Percentiles rank a stretch among this genome's conserved stretches.
Evolutionary conservation across 306 rosid species (phyloP).

Genomic region (Prunus padus): DNA sequence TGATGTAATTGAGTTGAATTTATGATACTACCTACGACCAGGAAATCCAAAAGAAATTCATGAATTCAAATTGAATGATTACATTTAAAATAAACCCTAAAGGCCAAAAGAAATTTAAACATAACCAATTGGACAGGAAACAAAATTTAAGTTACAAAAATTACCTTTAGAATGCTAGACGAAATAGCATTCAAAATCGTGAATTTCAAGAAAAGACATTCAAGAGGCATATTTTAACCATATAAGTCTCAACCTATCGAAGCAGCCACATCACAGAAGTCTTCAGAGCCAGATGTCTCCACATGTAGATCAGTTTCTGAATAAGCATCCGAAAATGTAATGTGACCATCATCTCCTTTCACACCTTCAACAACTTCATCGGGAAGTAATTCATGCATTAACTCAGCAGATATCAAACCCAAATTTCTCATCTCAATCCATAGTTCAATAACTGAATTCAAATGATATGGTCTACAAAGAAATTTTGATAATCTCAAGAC

Average conservation of each 20-base stretch:
- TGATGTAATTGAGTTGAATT: background rate
- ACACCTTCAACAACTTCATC: conserved; percentile 11
- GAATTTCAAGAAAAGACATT: background rate
- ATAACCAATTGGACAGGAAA: background rate
- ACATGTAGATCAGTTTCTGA: conserved; percentile 20
- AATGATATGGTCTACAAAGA: conserved; percentile 17
- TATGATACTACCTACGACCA: background rate
- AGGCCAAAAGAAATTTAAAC: background rate
- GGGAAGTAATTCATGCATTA: conserved; percentile 8
- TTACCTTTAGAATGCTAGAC: background rate
- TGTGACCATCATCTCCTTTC: conserved; percentile 29
- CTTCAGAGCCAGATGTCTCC: conserved; percentile 51
- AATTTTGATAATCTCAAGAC: conserved; percentile 39
- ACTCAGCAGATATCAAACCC: conserved; percentile 45
- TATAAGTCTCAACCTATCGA: conserved; percentile 38
- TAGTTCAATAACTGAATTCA: conserved; percentile 22
- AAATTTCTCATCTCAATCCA: conserved; percentile 51
- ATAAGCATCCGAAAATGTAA: conserved; percentile 10
- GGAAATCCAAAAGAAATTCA: background rate
- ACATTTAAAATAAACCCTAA: background rate
- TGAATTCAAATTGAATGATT: background rate
- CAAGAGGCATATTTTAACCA: background rate
- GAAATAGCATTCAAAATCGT: background rate
- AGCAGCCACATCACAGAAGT: conserved; percentile 42
- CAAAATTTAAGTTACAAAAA: background rate